These are phyloP conservation scores for Lecanicillium sp. DNA, from an alignment of 2,329 filamentous ascomycete genomes.

Conservation along the genomic window DNA sequence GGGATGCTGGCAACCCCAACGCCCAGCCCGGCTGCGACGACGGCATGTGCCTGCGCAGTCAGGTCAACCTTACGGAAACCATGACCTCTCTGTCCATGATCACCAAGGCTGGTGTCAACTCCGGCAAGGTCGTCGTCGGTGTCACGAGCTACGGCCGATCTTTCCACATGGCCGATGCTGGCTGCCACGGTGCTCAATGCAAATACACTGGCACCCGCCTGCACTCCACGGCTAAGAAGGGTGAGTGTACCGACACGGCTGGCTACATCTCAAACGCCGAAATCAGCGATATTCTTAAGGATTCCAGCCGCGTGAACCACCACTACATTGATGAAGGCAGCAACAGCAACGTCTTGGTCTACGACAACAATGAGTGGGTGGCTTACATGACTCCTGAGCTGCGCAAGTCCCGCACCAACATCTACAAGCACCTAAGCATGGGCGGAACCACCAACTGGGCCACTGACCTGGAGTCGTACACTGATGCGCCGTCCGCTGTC, in stretches of 20 bases:
- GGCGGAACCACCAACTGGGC: constrained; percentile 8
- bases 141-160: constrained; percentile 20
- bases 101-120: constrained; percentile 12
- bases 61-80: constrained; percentile 27
- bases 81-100: constrained; percentile 22
- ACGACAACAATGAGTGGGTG: constrained; percentile 12
- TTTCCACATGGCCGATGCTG: constrained; percentile 23
- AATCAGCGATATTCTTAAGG: constrained; percentile 13
- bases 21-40: constrained; percentile 9
- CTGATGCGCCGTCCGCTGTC: background rate
- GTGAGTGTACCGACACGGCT: constrained; percentile 22
- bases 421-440: constrained; percentile 5
- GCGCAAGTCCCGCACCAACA: background rate
- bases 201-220: constrained; percentile 15
- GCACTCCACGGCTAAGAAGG: constrained; percentile 18
- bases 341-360: constrained; percentile 15
- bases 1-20: constrained; percentile 25
- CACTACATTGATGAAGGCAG: background rate
- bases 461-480: constrained; percentile 5
- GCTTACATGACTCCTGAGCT: constrained; percentile 15
- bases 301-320: background rate
- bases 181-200: constrained; percentile 19
- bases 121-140: constrained; percentile 16
- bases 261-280: no score
- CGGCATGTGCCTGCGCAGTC: constrained; percentile 25